These are phyloP conservation scores for Dacryopinax spathularia DNA, from an alignment of 768 basidiomycete genomes.

Conservation along the genomic window DNA sequence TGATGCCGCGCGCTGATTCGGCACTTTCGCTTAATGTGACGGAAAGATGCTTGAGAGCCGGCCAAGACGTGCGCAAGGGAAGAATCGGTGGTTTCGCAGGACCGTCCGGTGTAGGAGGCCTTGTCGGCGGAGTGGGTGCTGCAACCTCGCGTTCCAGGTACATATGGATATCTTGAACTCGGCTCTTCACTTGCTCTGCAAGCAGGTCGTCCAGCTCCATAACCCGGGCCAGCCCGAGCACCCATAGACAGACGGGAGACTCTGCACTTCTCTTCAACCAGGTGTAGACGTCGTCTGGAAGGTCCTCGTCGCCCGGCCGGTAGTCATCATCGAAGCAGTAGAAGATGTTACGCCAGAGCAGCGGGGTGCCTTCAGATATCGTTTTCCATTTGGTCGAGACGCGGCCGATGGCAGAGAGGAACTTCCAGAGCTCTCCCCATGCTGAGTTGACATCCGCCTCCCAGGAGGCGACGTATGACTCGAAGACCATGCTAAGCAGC, in stretches of 20 bases:
- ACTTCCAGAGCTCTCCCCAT: slow-evolving; percentile 5
- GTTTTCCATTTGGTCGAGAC: background rate
- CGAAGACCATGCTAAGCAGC: slow-evolving; percentile 1
- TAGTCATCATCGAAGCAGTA: background rate
- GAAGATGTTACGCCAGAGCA: slow-evolving; percentile 2
- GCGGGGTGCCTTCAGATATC: background rate
- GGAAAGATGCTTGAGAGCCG: background rate
- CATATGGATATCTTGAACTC: background rate
- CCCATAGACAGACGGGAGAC: background rate
- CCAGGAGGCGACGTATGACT: background rate
- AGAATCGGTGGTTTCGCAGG: background rate
- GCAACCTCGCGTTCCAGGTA: background rate
- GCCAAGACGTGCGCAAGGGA: background rate
- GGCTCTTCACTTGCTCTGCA: background rate
- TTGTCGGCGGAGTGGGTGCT: too few relatives aligned
- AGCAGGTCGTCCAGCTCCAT: background rate
- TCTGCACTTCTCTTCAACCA: background rate
- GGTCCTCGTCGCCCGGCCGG: background rate
- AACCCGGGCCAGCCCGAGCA: background rate
- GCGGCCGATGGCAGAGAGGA: background rate
- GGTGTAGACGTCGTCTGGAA: background rate
- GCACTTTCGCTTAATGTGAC: background rate
- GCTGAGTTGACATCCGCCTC: background rate
- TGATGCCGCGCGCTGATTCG: background rate
- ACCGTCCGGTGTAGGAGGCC: background rate